phyloP scores from a whole-genome alignment of 2,329 filamentous ascomycete genomes.

The Penicillium sp. region DNA sequence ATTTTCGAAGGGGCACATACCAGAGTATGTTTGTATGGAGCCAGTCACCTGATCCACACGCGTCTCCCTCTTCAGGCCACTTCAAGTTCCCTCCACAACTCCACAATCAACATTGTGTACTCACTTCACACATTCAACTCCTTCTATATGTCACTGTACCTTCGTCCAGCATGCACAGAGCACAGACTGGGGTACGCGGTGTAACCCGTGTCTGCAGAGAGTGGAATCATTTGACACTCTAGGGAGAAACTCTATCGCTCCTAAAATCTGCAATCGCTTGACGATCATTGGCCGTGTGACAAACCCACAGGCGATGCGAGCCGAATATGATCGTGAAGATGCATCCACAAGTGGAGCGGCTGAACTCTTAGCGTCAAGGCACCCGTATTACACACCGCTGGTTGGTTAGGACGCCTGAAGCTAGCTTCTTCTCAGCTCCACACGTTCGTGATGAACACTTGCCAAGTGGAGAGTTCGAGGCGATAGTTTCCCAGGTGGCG shows the following conservation, averaged over 20 bases:
- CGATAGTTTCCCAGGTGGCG: conserved; percentile 5
- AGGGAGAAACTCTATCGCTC: conserved; percentile 6
- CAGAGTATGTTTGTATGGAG: no score
- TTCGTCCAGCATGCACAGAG: no score
- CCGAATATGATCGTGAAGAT: conserved; percentile 5
- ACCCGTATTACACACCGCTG: not conserved
- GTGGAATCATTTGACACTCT: not conserved
- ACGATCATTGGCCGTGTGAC: conserved; percentile 3
- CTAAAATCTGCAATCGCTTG: not conserved
- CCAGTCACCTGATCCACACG: no score
- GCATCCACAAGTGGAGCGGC: conserved; percentile 9
- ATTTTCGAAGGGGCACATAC: no score
- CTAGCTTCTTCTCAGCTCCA: conserved; percentile 6
- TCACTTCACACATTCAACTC: no score
- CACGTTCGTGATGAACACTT: conserved; percentile 8
- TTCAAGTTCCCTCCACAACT: no score
- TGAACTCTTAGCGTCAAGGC: conserved; percentile 9
- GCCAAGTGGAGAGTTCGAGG: conserved; percentile 3
- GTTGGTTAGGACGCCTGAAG: not conserved
- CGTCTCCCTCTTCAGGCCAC: no score
- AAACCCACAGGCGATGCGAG: conserved; percentile 13
- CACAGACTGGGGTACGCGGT: no score
- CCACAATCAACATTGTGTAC: no score
- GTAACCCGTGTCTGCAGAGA: not conserved
- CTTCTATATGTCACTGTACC: no score